Evolutionary conservation across 2,329 filamentous ascomycete genomes (phyloP).

Genomic region (Fusarium tuaranense): DNA sequence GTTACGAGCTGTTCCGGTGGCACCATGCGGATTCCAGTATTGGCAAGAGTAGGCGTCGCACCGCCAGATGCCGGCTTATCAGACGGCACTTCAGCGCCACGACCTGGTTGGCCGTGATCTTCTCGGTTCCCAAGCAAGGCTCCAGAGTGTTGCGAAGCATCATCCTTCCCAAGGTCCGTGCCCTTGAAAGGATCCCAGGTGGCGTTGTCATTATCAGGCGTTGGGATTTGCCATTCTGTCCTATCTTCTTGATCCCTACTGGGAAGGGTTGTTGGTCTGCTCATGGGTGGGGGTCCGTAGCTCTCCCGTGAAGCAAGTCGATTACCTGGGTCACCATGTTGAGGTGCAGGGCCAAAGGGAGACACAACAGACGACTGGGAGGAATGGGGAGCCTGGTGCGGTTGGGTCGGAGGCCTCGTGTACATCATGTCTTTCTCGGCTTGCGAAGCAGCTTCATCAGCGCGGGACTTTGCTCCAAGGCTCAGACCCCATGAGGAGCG

Average conservation of each 20-base stretch:
- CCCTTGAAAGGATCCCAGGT: constrained; percentile 41
- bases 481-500: constrained; percentile 60
- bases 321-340: constrained; percentile 38
- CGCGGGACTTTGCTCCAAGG: constrained; percentile 49
- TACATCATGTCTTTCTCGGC: constrained; percentile 35
- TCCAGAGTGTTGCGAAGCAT: constrained; percentile 24
- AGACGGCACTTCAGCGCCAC: constrained; percentile 8
- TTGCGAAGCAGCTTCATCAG: constrained; percentile 38
- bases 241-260: constrained; percentile 34
- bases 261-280: constrained; percentile 14
- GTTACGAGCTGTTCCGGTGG: constrained; percentile 25
- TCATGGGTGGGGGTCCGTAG: constrained; percentile 18
- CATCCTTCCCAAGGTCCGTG: constrained; percentile 23
- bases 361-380: constrained; percentile 39
- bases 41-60: constrained; percentile 24
- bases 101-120: constrained; percentile 6
- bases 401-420: constrained; percentile 32
- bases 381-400: constrained; percentile 36
- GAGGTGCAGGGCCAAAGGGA: constrained; percentile 33
- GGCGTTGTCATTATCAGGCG: constrained; percentile 29
- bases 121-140: constrained; percentile 9
- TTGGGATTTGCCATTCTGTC: constrained; percentile 39
- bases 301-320: constrained; percentile 36
- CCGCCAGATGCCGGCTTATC: constrained; percentile 24
- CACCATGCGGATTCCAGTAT: constrained; percentile 38